Evolutionary conservation across 2,329 filamentous ascomycete species (phyloP).

Genomic region (Colletotrichum lupini): DNA sequence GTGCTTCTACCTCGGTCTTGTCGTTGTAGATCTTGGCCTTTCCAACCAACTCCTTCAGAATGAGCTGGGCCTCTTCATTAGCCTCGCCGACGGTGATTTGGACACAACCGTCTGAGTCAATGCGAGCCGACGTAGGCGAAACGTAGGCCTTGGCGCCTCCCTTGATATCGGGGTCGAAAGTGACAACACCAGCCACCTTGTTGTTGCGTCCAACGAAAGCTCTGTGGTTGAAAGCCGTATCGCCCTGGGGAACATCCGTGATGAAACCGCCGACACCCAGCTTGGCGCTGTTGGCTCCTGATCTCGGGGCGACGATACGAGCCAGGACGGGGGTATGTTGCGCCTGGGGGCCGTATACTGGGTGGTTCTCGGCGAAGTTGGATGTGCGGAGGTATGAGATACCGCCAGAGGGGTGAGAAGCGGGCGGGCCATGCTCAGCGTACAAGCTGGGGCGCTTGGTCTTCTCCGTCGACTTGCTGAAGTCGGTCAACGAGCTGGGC

Average conservation of each 20-base stretch:
- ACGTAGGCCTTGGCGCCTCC: conserved; percentile 69
- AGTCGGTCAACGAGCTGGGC: conserved; percentile 42
- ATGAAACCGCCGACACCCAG: conserved; percentile 68
- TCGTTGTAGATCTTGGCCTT: conserved; percentile 46
- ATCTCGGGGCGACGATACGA: conserved; percentile 61
- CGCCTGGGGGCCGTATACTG: conserved; percentile 69
- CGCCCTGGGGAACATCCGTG: conserved; percentile 52
- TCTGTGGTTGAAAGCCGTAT: conserved; percentile 54
- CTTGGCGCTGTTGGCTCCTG: conserved; percentile 48
- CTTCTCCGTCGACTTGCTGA: conserved; percentile 39
- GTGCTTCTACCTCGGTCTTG: conserved; percentile 25
- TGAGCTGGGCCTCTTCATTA: conserved; percentile 49
- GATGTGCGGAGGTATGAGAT: conserved; percentile 70
- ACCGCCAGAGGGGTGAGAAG: conserved; percentile 71
- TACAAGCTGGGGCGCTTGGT: conserved; percentile 53
- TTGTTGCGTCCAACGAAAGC: conserved; percentile 24
- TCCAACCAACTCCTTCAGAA: conserved; percentile 59
- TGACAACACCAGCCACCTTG: conserved; percentile 47
- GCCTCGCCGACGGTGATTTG: conserved; percentile 55
- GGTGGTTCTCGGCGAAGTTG: conserved; percentile 68
- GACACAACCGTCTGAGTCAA: conserved; percentile 64
- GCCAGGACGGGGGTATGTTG: conserved; percentile 60
- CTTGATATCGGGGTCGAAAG: conserved; percentile 57
- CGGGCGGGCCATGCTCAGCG: conserved; percentile 65
- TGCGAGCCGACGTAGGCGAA: conserved; percentile 53